A percentile compares a stretch with the other conserved stretches of the same genome.
phyloP scores from a whole-genome alignment of 805 yeast genomes.

The Wickerhamomyces sydowiorum region DNA sequence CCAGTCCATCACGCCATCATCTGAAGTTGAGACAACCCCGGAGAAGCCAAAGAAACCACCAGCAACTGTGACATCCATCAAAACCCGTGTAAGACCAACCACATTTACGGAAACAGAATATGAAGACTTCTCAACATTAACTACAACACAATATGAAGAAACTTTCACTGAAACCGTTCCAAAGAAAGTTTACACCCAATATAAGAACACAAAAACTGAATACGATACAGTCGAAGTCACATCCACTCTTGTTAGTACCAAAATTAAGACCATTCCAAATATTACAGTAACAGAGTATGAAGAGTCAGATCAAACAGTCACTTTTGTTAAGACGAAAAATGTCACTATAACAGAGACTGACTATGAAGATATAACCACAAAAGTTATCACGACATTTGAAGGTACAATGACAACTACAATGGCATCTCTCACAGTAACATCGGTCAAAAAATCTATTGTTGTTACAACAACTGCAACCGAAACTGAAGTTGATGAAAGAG shows the following conservation, averaged over 20 bases:
- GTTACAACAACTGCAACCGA: slow-evolving; percentile 14
- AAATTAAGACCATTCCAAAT: slow-evolving; percentile 13
- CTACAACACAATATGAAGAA: slow-evolving; percentile 12
- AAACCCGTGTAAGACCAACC: slow-evolving; percentile 15
- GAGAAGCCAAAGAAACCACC: slow-evolving; percentile 9
- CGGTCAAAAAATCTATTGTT: slow-evolving; percentile 10
- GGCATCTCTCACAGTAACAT: slow-evolving; percentile 11
- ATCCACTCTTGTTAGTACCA: slow-evolving; percentile 8
- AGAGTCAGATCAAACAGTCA: slow-evolving; percentile 23
- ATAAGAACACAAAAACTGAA: slow-evolving; percentile 10
- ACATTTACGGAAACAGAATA: slow-evolving; percentile 15
- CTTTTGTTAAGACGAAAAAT: slow-evolving; percentile 18
- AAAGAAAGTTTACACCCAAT: slow-evolving; percentile 15
- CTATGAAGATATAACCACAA: neutral
- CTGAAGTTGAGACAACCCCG: neutral
- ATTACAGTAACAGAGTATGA: slow-evolving; percentile 22
- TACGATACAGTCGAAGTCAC: slow-evolving; percentile 13
- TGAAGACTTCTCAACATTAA: slow-evolving; percentile 12
- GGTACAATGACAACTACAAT: slow-evolving; percentile 14
- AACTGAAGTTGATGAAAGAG: slow-evolving; percentile 8
- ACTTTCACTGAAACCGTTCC: slow-evolving; percentile 11
- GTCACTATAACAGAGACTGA: slow-evolving; percentile 18
- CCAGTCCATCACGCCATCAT: neutral
- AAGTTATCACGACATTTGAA: slow-evolving; percentile 6
- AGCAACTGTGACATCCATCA: slow-evolving; percentile 15